phyloP scores from a whole-genome alignment of 306 rosid species.

The Pueraria montana region DNA sequence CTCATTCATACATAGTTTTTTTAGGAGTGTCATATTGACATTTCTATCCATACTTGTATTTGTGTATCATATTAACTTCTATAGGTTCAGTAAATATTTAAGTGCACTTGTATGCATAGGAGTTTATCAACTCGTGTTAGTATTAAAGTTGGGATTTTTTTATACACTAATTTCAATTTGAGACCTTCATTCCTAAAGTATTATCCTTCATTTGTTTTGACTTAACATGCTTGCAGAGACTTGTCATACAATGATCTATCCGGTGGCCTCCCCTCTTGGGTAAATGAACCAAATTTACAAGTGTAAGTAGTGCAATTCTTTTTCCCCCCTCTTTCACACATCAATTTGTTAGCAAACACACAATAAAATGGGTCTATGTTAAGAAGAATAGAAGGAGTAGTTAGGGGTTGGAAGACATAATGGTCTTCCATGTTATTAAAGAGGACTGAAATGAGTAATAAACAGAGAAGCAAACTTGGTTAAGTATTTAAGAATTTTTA shows the following conservation, averaged over 20 bases:
- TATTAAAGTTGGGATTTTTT: neutral
- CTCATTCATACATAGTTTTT: neutral
- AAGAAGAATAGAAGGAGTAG: neutral
- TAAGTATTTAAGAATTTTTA: neutral
- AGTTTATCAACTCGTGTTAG: slow-evolving; percentile 18
- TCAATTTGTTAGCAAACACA: too few relatives aligned
- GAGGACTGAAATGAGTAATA: neutral
- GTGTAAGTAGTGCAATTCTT: slow-evolving; percentile 57
- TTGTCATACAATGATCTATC: slow-evolving; percentile 78
- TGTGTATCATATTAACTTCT: neutral
- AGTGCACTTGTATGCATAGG: neutral
- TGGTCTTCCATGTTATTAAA: neutral
- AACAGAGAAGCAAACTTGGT: neutral
- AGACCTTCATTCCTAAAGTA: neutral
- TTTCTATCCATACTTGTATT: neutral
- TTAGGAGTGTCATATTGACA: neutral
- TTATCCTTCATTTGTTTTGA: slow-evolving; percentile 11
- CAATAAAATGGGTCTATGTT: neutral
- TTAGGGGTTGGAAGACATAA: neutral
- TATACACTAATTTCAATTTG: neutral
- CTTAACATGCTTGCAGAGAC: slow-evolving; percentile 69
- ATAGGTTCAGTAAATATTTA: neutral
- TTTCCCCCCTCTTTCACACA: neutral
- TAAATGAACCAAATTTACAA: slow-evolving; percentile 55
- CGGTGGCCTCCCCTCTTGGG: slow-evolving; percentile 89